phyloP scores from a whole-genome alignment of 352 stramenopile genomes.

The Globisporangium lucens region DNA sequence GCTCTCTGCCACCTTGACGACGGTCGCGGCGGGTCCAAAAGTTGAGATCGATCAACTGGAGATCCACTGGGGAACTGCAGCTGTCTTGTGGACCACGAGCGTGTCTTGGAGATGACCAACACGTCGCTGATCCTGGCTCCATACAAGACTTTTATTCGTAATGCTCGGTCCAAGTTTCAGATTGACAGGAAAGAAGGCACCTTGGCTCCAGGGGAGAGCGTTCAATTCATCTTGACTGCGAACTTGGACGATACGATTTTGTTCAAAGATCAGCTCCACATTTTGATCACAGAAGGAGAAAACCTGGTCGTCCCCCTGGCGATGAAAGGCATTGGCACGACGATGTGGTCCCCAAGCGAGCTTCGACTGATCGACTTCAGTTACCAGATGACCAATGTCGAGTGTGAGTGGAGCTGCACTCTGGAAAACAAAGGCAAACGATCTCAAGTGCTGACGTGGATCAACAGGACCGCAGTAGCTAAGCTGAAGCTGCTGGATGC shows the following conservation, averaged over 20 bases:
- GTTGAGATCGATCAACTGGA: conserved; percentile 78
- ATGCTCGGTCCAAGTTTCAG: conserved; percentile 88
- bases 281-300: conserved; percentile 90
- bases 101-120: conserved; percentile 85
- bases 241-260: conserved; percentile 92
- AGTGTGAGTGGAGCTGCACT: conserved; percentile 91
- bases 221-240: conserved; percentile 78
- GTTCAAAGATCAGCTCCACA: conserved; percentile 93
- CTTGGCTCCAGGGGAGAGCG: conserved; percentile 71
- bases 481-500: conserved; percentile 33
- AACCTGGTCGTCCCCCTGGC: conserved; percentile 86
- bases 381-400: conserved; percentile 87
- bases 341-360: conserved; percentile 90
- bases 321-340: conserved; percentile 92
- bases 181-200: conserved; percentile 89
- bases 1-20: conserved; percentile 84
- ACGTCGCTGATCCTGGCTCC: conserved; percentile 85
- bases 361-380: conserved; percentile 90
- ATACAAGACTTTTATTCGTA: conserved; percentile 94
- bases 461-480: conserved; percentile 71
- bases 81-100: conserved; percentile 84
- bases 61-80: conserved; percentile 88
- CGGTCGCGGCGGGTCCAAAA: conserved; percentile 79
- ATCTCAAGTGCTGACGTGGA: conserved; percentile 89
- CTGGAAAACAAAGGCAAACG: conserved; percentile 95